These are phyloP conservation scores for Mycena pura DNA, from an alignment of 768 basidiomycete genomes.

Conservation along the genomic window DNA sequence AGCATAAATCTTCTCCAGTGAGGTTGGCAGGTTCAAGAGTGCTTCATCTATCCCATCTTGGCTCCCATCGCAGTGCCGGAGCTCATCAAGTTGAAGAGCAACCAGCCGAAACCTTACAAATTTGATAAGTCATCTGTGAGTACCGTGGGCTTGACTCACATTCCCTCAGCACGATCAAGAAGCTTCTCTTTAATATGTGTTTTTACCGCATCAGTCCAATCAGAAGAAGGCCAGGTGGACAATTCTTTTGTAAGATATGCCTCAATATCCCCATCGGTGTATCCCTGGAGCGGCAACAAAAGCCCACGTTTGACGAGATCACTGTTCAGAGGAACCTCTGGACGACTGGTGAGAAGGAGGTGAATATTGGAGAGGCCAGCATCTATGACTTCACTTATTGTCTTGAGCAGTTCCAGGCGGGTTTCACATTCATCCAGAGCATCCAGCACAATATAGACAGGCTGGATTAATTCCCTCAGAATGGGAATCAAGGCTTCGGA, in stretches of 20 bases:
- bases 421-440: constrained; percentile 31
- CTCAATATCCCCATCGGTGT: constrained; percentile 9
- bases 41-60: constrained; percentile 17
- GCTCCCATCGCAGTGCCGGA: constrained; percentile 20
- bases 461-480: not conserved
- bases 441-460: constrained; percentile 29
- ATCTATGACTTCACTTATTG: constrained; percentile 9
- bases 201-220: not conserved
- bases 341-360: constrained; percentile 24
- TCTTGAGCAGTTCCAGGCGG: constrained; percentile 7
- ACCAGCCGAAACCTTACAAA: constrained; percentile 32
- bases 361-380: constrained; percentile 9
- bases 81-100: constrained; percentile 27
- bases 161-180: constrained; percentile 7
- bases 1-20: constrained; percentile 27
- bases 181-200: constrained; percentile 1
- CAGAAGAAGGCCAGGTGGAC: not conserved
- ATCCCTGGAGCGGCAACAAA: not conserved
- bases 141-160: constrained; percentile 5
- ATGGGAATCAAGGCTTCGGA: constrained; percentile 16
- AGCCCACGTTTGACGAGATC: not conserved
- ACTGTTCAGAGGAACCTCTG: constrained; percentile 13
- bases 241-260: not conserved
- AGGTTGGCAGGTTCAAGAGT: constrained; percentile 22
- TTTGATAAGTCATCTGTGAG: not conserved